Base-by-base conservation (phyloP, 164 flowering plant genomes). In the Chimonanthus salicifolius region DNA sequence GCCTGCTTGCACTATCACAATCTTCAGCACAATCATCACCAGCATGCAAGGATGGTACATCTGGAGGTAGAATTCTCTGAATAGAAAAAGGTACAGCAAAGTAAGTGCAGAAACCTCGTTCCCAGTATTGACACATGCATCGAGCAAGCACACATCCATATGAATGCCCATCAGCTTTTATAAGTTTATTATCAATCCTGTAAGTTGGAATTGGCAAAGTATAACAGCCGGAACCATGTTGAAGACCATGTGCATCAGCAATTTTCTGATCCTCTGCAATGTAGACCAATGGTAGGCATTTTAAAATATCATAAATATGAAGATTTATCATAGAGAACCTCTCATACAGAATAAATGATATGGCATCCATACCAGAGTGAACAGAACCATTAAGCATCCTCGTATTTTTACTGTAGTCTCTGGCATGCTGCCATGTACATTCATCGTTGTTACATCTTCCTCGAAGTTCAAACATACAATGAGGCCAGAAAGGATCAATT, bases 391-490 rank as follows among this genome's bases (percentile, higher is more conserved):
- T 71, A 72, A 62, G 80, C 64, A 64, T 83, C 71, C 63, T 63
- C 11, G 44, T 68, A 67, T 74, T 83, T 9, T 64, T 33, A 69
- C 79, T 67, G 64, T 76, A 82, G 81, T 88, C 86, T 76, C 79
- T 88, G 6, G 77, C 74, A 80, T 94, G 98, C 75, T 94, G 98
- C 93, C 88, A 91, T 64, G 87, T 71, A 71, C 98, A 94, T 79
- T 90, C 87, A 58, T 87, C 94, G 76, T 92, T 78, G 76, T 94
- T 94, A 81, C 98, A 94, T 83, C 85, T 91, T 71, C 98, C 98
- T 62, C 97, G 90, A 64, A 94, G 91, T 79, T 94, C 98, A 83
- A 76, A 94, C 94, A 91, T 87, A 85, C 98, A 94, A 72, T 90
- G 82, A 43, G 97, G 97, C 98, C 93, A 91, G 76, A 83, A 82